These are phyloP conservation scores for Coemansia sp. DNA, from an alignment of 371 early-diverging fungal species.

Conservation along the genomic window DNA sequence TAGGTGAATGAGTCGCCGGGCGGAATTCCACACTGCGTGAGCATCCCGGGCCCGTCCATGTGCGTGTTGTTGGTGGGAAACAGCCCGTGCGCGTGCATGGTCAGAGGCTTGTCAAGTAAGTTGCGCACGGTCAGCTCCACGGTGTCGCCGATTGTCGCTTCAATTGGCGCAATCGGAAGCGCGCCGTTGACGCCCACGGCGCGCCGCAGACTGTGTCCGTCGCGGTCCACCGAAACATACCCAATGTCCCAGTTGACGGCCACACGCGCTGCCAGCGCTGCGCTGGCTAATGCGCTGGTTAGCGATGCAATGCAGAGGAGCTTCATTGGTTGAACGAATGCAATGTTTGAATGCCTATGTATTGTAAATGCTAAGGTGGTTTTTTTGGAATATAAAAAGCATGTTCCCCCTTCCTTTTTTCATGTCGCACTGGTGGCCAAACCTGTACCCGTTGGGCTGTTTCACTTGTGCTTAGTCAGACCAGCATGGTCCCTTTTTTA, in stretches of 20 bases:
- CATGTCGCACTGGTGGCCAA: too few species aligned
- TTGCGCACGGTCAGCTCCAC: conserved; percentile 54
- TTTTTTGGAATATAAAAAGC: too few species aligned
- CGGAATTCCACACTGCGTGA: conserved; percentile 51
- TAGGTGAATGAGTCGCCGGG: conserved; percentile 20
- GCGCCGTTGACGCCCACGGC: conserved; percentile 67
- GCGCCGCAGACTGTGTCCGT: conserved; percentile 58
- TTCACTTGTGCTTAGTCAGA: too few species aligned
- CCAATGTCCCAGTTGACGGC: conserved; percentile 68
- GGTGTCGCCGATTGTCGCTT: conserved; percentile 52
- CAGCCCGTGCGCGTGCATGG: background rate
- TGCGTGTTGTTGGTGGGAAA: conserved; percentile 59
- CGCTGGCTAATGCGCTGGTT: too few species aligned
- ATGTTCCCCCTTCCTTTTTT: too few species aligned
- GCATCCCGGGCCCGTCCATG: conserved; percentile 62
- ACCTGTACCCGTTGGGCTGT: too few species aligned
- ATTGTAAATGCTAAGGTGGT: too few species aligned
- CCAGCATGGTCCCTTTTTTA: too few species aligned
- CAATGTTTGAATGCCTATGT: too few species aligned
- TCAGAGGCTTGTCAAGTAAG: background rate
- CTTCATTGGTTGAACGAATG: too few species aligned
- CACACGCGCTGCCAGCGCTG: conserved; percentile 14
- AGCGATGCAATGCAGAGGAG: too few species aligned
- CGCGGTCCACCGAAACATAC: conserved; percentile 62
- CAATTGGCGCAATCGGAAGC: conserved; percentile 60